Percentiles rank a stretch among this genome's conserved stretches.
These are phyloP conservation scores for Geosmithia putterillii DNA, from an alignment of 2,329 filamentous ascomycete species.

Conservation along the genomic window DNA sequence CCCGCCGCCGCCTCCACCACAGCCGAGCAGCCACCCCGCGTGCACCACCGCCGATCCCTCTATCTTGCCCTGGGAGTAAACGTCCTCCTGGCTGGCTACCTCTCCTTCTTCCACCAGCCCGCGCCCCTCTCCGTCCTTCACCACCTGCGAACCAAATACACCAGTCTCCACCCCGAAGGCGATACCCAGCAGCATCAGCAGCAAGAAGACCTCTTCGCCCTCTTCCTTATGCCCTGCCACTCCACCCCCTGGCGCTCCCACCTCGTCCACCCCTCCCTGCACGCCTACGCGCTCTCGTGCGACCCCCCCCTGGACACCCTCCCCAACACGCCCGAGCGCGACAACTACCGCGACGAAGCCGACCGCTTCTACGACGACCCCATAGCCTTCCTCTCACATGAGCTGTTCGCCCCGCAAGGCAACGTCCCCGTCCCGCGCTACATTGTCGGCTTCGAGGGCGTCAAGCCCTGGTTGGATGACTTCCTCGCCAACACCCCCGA, in stretches of 20 bases:
- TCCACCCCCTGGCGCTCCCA: conserved; percentile 91
- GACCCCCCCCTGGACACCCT: conserved; percentile 67
- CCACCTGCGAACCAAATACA: conserved; percentile 65
- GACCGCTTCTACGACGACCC: conserved; percentile 74
- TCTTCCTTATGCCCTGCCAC: conserved; percentile 93
- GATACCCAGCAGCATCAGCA: conserved; percentile 7
- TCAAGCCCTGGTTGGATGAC: conserved; percentile 31
- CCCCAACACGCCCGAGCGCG: conserved; percentile 48
- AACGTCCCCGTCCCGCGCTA: conserved; percentile 31
- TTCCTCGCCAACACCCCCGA: conserved; percentile 27
- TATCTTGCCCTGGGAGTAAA: conserved; percentile 52
- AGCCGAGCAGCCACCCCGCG: conserved; percentile 10
- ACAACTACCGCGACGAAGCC: conserved; percentile 72
- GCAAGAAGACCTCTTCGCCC: conserved; percentile 44
- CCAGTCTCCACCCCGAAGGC: conserved; percentile 40
- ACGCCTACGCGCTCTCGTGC: conserved; percentile 78
- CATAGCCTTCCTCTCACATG: conserved; percentile 37
- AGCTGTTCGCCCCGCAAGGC: conserved; percentile 29
- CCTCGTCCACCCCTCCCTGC: conserved; percentile 60
- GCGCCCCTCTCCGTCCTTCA: conserved; percentile 64
- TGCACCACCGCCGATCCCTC: conserved; percentile 45
- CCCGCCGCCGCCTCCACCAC: conserved; percentile 11
- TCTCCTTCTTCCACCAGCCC: conserved; percentile 65
- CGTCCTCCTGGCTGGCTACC: conserved; percentile 58
- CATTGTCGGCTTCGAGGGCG: conserved; percentile 48